These are phyloP conservation scores for Xerocomus brunneocitrinus DNA, from an alignment of 768 basidiomycete genomes.

Conservation along the genomic window DNA sequence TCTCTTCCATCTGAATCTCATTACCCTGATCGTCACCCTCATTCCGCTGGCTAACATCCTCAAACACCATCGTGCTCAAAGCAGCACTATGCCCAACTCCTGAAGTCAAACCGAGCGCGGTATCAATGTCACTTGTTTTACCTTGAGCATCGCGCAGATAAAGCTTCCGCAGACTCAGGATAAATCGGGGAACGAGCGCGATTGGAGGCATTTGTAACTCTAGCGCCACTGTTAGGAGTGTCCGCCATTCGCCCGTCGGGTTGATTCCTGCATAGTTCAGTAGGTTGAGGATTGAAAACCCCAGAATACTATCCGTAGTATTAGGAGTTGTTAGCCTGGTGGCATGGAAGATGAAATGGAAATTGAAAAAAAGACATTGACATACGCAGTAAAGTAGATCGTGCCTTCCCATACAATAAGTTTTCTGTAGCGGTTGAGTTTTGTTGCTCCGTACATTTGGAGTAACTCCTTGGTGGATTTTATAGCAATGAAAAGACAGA, in stretches of 20 bases:
- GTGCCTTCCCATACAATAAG: background rate
- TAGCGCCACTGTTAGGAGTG: background rate
- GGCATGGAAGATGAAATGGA: background rate
- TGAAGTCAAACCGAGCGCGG: background rate
- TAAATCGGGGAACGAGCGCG: background rate
- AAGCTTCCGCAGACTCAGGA: background rate
- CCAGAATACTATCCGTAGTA: background rate
- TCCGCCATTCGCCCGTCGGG: background rate
- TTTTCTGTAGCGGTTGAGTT: background rate
- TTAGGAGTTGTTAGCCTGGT: background rate
- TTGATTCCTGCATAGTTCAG: background rate
- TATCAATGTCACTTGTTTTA: background rate
- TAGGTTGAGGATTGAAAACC: background rate
- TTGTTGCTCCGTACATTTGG: background rate
- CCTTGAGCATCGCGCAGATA: background rate
- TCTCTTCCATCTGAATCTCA: background rate
- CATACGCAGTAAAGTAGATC: background rate
- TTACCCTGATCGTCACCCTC: background rate
- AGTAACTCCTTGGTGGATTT: background rate
- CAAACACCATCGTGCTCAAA: background rate
- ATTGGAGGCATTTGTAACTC: background rate
- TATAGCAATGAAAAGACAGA: background rate
- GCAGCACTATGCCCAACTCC: background rate
- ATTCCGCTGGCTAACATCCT: background rate
- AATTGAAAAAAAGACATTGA: background rate